Base-by-base conservation (phyloP, 805 yeast genomes). In the Candida hungchunana region DNA sequence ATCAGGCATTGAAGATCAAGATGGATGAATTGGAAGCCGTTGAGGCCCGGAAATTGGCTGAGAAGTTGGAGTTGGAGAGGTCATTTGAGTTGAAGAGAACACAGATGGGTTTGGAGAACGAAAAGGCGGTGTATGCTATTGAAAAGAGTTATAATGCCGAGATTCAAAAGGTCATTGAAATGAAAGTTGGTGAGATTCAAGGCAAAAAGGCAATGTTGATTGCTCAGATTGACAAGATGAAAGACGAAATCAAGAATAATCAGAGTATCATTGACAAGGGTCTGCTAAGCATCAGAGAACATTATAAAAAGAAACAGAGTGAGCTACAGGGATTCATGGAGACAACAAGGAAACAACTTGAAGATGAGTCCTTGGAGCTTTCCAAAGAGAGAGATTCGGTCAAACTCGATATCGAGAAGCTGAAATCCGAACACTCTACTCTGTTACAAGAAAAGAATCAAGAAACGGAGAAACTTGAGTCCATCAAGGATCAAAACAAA, bases 111-210 rank as follows among this genome's bases (percentile, higher is more conserved):
- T 53, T 57, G 12, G 62, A 62, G 18, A 54, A 63, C 33, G 67
- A 67, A 13, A 62, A 63, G 23, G 61, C 65, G 18, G 46, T 62
- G 14, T 62, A 59, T 24, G 54, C 59, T 14, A 32, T 63, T 18
- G 59, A 57, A 16, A 58, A 60, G 26, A 61, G 48, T 4, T 66
- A 62, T 37, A 47, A 53, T 14, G 23, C 41, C 0, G 58, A 68
- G 46, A 61, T 75, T 2, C 73, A 72, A 26, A 37, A 48, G 1
- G 41, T 69, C 6, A 59, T 69, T 22, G 47, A 58, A 6, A 50
- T 51, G 12, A 67, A 64, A 34, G 59, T 61, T 5, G 48, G 48
- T 14, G 49, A 57, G 26, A 52, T 56, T 19, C 58, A 65, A 28
- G 37, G 45, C 7, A 50, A 58, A 29, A 65, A 64, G 37, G 48